Percentiles rank a stretch among this genome's conserved stretches.
Conservation (phyloP, 345 rosid species). For the Acer negundo region DNA sequence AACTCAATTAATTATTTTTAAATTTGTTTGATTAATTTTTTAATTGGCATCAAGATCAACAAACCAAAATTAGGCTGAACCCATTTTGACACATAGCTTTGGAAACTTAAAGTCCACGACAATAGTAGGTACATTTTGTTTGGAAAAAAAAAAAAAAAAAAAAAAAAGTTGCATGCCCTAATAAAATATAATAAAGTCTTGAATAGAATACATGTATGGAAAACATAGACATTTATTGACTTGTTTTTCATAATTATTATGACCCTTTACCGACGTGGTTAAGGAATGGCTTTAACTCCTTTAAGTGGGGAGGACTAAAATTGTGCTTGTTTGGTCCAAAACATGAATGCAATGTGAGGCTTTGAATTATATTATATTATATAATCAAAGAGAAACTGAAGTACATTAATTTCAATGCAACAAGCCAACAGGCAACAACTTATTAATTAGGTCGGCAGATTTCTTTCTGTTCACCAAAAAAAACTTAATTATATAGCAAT, state of each 20-base stretch:
- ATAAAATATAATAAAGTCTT: no score
- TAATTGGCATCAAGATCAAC: background rate
- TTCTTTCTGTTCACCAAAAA: background rate
- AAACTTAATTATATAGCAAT: no score
- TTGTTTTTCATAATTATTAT: no score
- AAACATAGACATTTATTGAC: no score
- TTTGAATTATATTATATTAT: no score
- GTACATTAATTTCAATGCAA: background rate
- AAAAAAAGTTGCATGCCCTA: no score
- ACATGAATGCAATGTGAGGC: background rate
- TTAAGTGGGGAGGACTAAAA: no score
- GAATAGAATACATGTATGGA: background rate
- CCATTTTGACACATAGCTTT: background rate
- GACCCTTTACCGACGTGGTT: no score
- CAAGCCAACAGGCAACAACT: no score
- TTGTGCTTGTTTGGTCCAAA: background rate
- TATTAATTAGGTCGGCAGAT: background rate
- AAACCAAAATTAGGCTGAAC: background rate
- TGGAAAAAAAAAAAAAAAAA: background rate
- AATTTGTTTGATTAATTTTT: background rate
- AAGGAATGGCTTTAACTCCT: no score
- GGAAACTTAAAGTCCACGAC: background rate
- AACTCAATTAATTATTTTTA: no score
- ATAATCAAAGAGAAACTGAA: background rate
- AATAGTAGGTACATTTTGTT: background rate